Base-by-base conservation (phyloP, 768 basidiomycete species). In the Pulveroboletus sp. region DNA sequence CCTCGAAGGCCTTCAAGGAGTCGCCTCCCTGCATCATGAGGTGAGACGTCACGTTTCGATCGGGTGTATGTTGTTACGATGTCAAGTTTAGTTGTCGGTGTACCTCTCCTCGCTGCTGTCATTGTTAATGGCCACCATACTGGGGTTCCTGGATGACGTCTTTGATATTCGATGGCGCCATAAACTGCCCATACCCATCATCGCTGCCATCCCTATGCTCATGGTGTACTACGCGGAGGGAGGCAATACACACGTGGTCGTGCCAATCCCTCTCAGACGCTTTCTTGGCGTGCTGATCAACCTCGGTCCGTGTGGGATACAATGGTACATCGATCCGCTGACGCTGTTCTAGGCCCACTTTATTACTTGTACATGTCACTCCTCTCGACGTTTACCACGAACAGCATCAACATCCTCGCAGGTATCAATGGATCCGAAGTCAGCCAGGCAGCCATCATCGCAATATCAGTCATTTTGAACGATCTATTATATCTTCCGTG, bases 121-220 rank as follows among this genome's bases (percentile, higher is more conserved):
- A 0, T 75, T 99, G 33, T 72, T 98, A 31, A 90, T 91, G 38
- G 94, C 96, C 0, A 94, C 93, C 0, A 76, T 98, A 53, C 81
- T 99, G 8, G 96, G 96, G 30, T 95, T 99, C 65, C 75, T 97
- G 39, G 96, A 99, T 61, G 96, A 99, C 68, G 80, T 98, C 5
- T 99, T 98, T 58, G 96, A 99, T 66, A 97, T 99, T 57, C 84
- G 96, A 15, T 99, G 96, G 96, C 73, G 96, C 50, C 93, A 98
- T 70, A 99, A 99, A 67, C 72, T 99, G 11, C 96, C 96, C 0
- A 94, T 99, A 47, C 96, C 96, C 0, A 81, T 99, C 63, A 89
- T 99, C 54, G 95, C 93, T 0, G 89, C 90, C 18, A 89, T 99
- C 14, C 96, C 96, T 3, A 78, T 98, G 17, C 76, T 99, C 24